Percentiles rank a stretch among this genome's conserved stretches.
Evolutionary conservation across 129 eudicot species (phyloP).

Genomic region (Silybum marianum): DNA sequence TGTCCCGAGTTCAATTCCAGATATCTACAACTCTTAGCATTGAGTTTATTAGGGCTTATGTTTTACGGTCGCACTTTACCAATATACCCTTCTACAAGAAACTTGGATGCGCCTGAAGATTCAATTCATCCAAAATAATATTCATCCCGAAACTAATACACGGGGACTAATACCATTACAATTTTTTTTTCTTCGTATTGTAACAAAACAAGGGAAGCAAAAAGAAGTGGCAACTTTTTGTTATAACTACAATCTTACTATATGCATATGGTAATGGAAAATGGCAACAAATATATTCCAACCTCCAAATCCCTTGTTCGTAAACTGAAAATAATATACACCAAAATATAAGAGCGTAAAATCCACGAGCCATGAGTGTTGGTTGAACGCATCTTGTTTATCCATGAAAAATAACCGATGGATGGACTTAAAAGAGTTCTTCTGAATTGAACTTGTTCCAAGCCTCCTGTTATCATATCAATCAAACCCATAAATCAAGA

Average conservation of each 20-base stretch:
- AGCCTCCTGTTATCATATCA: slow-evolving; percentile 64
- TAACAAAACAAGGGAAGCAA: slow-evolving; percentile 14
- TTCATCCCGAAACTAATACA: slow-evolving; percentile 14
- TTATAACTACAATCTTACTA: slow-evolving; percentile 26
- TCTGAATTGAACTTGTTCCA: slow-evolving; percentile 95
- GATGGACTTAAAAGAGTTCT: slow-evolving; percentile 60
- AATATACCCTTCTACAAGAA: no score
- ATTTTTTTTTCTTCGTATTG: neutral
- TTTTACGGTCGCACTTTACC: no score
- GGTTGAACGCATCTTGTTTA: neutral
- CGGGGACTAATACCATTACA: neutral
- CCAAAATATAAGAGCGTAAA: neutral
- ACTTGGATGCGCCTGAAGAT: neutral
- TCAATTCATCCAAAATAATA: neutral
- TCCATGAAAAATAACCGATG: neutral
- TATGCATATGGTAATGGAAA: slow-evolving; percentile 7
- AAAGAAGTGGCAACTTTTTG: slow-evolving; percentile 19
- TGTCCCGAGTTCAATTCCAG: no score
- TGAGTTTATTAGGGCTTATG: no score
- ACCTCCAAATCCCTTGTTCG: slow-evolving; percentile 13
- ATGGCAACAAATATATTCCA: slow-evolving; percentile 11
- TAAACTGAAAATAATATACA: slow-evolving; percentile 44
- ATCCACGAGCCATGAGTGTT: neutral
- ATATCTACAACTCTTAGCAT: no score
- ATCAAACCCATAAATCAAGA: slow-evolving; percentile 14